Evolutionary conservation across 139 green algal species (phyloP).

Genomic region (Edaphochlamys debaryana): DNA sequence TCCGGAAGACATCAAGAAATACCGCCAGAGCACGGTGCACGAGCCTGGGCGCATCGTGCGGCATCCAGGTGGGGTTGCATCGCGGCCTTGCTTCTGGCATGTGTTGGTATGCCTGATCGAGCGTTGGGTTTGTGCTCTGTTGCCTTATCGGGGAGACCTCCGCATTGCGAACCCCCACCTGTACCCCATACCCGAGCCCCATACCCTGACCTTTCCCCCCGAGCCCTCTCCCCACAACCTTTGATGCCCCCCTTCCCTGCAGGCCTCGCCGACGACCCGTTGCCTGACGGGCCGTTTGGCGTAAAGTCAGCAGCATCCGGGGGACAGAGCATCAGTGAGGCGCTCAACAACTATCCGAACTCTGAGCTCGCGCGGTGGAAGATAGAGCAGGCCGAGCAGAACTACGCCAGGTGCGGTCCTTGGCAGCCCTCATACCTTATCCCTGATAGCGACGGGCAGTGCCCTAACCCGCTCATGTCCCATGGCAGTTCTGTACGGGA

Average conservation of each 20-base stretch:
- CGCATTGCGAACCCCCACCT: no score
- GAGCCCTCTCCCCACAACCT: no score
- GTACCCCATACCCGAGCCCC: no score
- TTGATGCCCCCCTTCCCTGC: no score
- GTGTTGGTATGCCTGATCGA: no score
- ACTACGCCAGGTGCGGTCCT: constrained; percentile 69
- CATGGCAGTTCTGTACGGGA: constrained; percentile 68
- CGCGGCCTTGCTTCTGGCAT: no score
- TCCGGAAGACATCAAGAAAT: constrained; percentile 67
- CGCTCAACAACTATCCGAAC: constrained; percentile 63
- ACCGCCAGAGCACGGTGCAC: constrained; percentile 70
- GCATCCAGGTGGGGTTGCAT: constrained; percentile 67
- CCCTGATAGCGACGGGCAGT: no score
- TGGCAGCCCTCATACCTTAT: no score
- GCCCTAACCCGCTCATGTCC: no score
- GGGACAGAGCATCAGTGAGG: constrained; percentile 57
- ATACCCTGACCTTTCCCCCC: no score
- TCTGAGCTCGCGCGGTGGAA: constrained; percentile 70
- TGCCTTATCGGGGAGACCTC: no score
- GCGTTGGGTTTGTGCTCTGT: no score
- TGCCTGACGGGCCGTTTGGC: constrained; percentile 63
- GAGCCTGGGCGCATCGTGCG: constrained; percentile 68
- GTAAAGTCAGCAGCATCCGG: constrained; percentile 41
- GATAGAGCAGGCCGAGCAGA: constrained; percentile 66
- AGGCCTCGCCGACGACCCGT: constrained; percentile 50